Evolutionary conservation across 1,139 yeast genomes (phyloP), one percentile per base, ranked within the genome.

Genomic region (Scheffersomyces illinoinensis): DNA sequence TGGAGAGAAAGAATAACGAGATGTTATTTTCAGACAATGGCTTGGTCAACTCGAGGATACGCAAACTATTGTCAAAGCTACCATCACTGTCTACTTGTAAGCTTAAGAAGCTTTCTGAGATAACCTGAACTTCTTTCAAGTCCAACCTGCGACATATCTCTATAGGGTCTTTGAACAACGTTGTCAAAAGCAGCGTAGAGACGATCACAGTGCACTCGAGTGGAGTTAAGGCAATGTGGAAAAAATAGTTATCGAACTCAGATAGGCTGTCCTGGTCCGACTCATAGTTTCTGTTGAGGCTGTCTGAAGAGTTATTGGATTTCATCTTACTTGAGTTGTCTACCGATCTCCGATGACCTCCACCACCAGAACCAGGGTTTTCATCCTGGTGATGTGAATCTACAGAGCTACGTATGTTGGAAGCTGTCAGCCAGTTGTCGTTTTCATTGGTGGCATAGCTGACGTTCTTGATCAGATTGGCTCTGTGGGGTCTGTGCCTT

Each of bases 11-110:
- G 67, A 87, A 87, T 47, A 88, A 76, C 3, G 91, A 80, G 47
- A 88, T 85, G 18, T 79, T 79, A 56, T 86, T 85, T 49, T 79
- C 77, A 0, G 90, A 82, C 21, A 88, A 73, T 2, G 93, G 93
- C 56, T 81, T 78, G 0, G 90, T 86, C 43, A 88, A 73, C 59
- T 85, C 85, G 56, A 88, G 69, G 10, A 88, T 87, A 52, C 88
- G 74, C 50, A 82, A 75, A 49, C 87, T 86, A 59, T 81, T 72
- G 64, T 77, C 86, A 63, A 79, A 82, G 20, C 79, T 77, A 0
- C 91, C 90, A 61, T 86, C 90, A 57, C 86, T 83, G 62, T 87
- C 88, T 3, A 88, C 84, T 61, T 86, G 90, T 47, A 88, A 73
- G 39, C 83, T 83, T 49, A 86, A 73, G 66, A 83, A 88, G 24